Base-by-base conservation (phyloP, 805 yeast species). In the Kuraishia cidri region DNA sequence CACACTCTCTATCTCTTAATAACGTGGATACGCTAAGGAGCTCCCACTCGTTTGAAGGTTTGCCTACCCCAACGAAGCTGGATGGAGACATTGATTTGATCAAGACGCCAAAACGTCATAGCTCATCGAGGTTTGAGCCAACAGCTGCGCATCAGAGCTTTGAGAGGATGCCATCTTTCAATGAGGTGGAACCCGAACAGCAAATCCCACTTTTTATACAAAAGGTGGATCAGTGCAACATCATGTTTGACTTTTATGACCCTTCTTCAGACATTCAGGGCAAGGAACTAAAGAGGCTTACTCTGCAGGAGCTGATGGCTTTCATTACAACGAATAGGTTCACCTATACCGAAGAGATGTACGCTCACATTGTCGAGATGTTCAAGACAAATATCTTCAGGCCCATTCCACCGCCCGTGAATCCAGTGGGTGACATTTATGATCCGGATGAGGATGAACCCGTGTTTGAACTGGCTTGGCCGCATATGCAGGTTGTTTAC, bases 371-470 rank as follows among this genome's bases (percentile, higher is more conserved):
- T 35, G 87, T 88, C 26, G 72, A 72, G 15, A 90, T 92, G 97
- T 92, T 88, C 58, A 79, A 76, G 47, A 72, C 70, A 37, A 92
- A 92, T 58, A 68, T 92, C 35, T 88, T 92, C 58, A 74, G 98
- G 50, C 95, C 97, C 21, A 86, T 92, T 31, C 97, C 98, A 3
- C 98, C 98, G 1, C 97, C 97, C 1, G 95, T 88, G 24, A 92
- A 92, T 54, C 97, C 97, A 4, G 72, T 88, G 29, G 98, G 98
- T 24, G 98, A 92, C 43, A 73, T 90, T 25, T 92, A 73, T 56
- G 98, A 92, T 48, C 98, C 98, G 1, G 98, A 92, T 59, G 98
- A 92, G 60, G 98, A 92, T 62, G 98, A 92, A 58, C 97, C 97
- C 3, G 94, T 92, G 24, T 76, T 78, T 46, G 97, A 92, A 54